Evolutionary conservation across 345 rosid genomes (phyloP).

Genomic region (Citrus unshiu): DNA sequence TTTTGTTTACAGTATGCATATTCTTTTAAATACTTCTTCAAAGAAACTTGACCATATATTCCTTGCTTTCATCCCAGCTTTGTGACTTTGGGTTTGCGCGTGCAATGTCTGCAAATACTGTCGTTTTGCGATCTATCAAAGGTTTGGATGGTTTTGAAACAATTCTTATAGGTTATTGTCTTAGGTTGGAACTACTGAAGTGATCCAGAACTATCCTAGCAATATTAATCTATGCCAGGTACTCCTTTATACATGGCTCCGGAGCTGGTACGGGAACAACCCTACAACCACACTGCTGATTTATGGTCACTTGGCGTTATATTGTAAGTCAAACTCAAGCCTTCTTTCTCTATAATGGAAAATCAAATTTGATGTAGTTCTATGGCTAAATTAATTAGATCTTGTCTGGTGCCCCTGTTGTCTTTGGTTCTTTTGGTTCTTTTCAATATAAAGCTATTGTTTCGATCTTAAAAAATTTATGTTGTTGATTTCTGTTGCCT

Average conservation of each 20-base stretch:
- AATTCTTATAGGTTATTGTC: not conserved
- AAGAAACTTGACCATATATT: not conserved
- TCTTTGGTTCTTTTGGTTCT: not conserved
- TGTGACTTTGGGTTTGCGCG: constrained; percentile 99
- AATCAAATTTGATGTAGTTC: not conserved
- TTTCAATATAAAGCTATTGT: not conserved
- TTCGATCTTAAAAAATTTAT: not conserved
- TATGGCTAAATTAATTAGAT: not conserved
- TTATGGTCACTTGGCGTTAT: constrained; percentile 99
- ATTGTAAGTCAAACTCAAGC: constrained; percentile 51
- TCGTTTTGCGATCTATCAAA: constrained; percentile 92
- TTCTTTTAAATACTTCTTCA: not conserved
- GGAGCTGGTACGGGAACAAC: constrained; percentile 93
- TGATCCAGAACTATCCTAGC: not conserved
- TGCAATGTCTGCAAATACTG: constrained; percentile 96
- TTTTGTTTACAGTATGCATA: not conserved
- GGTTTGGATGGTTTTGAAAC: constrained; percentile 37
- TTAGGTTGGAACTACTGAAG: not conserved
- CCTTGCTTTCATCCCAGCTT: constrained; percentile 48
- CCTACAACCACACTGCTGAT: constrained; percentile 97
- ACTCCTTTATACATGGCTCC: constrained; percentile 99
- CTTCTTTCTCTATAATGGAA: not conserved
- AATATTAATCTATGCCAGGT: constrained; percentile 44
- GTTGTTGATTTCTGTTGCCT: not conserved
- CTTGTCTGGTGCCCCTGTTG: not conserved